Evolutionary conservation across 495 filamentous ascomycete species (phyloP).

Genomic region (Trichoderma reesei): DNA sequence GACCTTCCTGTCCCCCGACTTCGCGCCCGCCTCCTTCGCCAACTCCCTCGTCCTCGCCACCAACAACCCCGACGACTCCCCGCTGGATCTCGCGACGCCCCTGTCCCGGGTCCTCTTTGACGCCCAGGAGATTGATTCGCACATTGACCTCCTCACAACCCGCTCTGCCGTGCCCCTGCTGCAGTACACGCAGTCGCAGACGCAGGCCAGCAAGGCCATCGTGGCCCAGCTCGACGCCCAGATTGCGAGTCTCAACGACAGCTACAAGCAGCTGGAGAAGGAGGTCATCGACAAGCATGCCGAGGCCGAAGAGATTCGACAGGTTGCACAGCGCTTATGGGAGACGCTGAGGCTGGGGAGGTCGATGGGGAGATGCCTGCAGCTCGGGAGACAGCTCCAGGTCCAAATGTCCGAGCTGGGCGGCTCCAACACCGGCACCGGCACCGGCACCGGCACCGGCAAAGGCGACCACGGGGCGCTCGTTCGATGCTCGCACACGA

Average conservation of each 20-base stretch:
- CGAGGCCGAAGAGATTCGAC: conserved; percentile 65
- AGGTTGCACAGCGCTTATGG: conserved; percentile 64
- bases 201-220: conserved; percentile 56
- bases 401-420: conserved; percentile 54
- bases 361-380: conserved; percentile 63
- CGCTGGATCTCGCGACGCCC: conserved; percentile 87
- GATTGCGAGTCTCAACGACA: conserved; percentile 66
- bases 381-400: conserved; percentile 78
- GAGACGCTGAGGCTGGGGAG: conserved; percentile 68
- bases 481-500: conserved; percentile 65
- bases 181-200: conserved; percentile 61
- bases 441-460: too few relatives aligned
- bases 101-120: conserved; percentile 93
- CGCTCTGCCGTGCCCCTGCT: conserved; percentile 77
- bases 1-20: conserved; percentile 73
- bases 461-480: conserved; percentile 65
- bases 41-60: conserved; percentile 80
- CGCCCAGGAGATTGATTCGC: conserved; percentile 91
- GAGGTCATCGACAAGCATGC: conserved; percentile 76
- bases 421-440: too few relatives aligned
- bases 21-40: conserved; percentile 72
- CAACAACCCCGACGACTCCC: conserved; percentile 83
- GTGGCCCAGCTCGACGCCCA: conserved; percentile 65
- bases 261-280: conserved; percentile 70
- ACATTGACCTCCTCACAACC: conserved; percentile 83